A percentile compares a stretch with the other conserved stretches of the same genome.
Conservation (phyloP, 116 monocot genomes). For the Zostera marina region DNA sequence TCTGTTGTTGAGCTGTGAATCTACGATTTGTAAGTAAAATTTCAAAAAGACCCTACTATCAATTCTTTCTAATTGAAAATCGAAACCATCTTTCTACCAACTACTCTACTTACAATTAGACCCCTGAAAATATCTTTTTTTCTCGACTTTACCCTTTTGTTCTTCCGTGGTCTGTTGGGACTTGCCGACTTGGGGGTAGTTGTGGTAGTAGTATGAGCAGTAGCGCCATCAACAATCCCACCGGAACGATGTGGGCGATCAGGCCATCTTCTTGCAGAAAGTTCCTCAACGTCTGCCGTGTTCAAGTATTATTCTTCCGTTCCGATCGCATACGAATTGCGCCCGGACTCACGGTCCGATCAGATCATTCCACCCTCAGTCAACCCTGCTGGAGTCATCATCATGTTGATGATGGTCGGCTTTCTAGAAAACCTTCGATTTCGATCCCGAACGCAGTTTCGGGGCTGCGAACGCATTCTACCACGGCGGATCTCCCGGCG, state of each 20-base stretch:
- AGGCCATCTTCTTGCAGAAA: not conserved
- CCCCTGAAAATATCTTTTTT: no score
- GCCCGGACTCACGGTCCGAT: not conserved
- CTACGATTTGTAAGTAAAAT: no score
- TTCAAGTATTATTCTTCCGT: not conserved
- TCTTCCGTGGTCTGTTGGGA: no score
- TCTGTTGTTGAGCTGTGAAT: no score
- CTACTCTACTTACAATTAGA: no score
- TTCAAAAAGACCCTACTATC: no score
- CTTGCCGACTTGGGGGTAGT: no score
- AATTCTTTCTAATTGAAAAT: no score
- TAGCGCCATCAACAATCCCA: no score
- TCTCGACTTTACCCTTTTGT: no score
- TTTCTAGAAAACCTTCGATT: not conserved
- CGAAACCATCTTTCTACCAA: no score
- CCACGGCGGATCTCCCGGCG: not conserved
- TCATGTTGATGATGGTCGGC: not conserved
- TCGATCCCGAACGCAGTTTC: slow-evolving; percentile 2
- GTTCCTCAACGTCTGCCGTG: not conserved
- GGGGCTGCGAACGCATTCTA: not conserved
- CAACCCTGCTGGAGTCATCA: not conserved
- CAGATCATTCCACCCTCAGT: not conserved
- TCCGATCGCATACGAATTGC: not conserved
- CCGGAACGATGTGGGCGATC: not conserved
- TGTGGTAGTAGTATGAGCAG: no score